Base-by-base conservation (phyloP, 2,329 filamentous ascomycete species). In the Gnomoniopsis sp. region DNA sequence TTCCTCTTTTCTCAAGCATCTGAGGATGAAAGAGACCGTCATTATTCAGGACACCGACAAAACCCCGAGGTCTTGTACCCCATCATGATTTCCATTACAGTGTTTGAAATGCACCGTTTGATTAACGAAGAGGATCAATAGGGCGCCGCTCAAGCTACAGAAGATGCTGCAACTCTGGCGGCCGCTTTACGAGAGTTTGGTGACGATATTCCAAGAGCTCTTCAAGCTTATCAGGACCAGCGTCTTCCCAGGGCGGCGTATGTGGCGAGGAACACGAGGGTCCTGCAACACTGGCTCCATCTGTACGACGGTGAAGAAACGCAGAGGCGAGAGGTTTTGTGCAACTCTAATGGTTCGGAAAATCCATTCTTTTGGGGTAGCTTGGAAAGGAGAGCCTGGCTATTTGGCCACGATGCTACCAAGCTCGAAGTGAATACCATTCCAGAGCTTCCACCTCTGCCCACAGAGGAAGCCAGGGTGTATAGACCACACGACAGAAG, bases 61-160 rank as follows among this genome's bases (percentile, higher is more conserved):
- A n/a, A n/a, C n/a, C n/a, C n/a, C n/a, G n/a, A n/a, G n/a, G n/a
- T n/a, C n/a, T n/a, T n/a, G n/a, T n/a, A n/a, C n/a, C n/a, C n/a
- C n/a, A n/a, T n/a, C n/a, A n/a, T n/a, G n/a, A n/a, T n/a, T n/a
- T n/a, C n/a, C n/a, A n/a, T n/a, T n/a, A n/a, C n/a, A n/a, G n/a
- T n/a, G n/a, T n/a, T 8, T 4, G 8, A 30, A 30, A 4, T 30
- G 4, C 4, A 30, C 4, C 26, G 8, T 8, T 30, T 30, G 26
- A 30, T 8, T 30, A 30, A 30, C 8, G 26, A 8, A 4, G 26
- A 30, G 8, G 8, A 30, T 8, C 26, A 30, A 30, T 8, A 30
- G 26, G 78, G 78, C 4, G 77, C 77, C 1, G 75, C 75, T 2
- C 74, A 76, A 64, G 72, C 75, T 0, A 71, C 75, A 6, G 77